Evolutionary conservation across 768 basidiomycete species (phyloP).

Genomic region (Holtermanniella nyarrowii): DNA sequence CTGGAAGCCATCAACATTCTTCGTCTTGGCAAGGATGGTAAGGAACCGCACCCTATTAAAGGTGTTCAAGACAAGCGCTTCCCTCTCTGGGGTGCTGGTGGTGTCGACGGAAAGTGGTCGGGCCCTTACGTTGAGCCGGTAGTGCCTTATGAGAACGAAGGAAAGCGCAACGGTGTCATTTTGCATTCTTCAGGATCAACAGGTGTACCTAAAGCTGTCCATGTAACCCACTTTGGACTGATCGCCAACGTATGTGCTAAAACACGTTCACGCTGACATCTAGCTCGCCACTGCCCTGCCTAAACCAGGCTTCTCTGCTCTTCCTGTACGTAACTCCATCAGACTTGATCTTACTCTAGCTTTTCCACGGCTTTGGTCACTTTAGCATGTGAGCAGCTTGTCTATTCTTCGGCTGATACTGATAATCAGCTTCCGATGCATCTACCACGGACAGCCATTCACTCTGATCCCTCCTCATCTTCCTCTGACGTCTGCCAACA

Average conservation of each 20-base stretch:
- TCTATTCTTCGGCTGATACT: neutral
- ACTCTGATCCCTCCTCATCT: slow-evolving; percentile 36
- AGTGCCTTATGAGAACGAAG: slow-evolving; percentile 15
- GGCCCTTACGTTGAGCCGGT: neutral
- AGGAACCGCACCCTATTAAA: slow-evolving; percentile 23
- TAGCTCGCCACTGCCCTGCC: slow-evolving; percentile 20
- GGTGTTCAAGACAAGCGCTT: slow-evolving; percentile 40
- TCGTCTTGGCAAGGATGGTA: slow-evolving; percentile 16
- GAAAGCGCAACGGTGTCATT: slow-evolving; percentile 23
- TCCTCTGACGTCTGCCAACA: slow-evolving; percentile 35
- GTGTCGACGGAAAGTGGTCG: slow-evolving; percentile 27
- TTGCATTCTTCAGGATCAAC: slow-evolving; percentile 37
- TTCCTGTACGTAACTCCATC: slow-evolving; percentile 9
- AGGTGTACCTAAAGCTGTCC: slow-evolving; percentile 38
- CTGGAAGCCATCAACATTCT: slow-evolving; percentile 38
- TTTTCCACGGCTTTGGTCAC: slow-evolving; percentile 38
- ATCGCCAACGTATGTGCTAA: too few relatives aligned
- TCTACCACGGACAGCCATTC: slow-evolving; percentile 35
- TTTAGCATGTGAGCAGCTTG: slow-evolving; percentile 29
- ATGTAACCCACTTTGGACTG: slow-evolving; percentile 31
- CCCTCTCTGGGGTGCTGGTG: slow-evolving; percentile 44
- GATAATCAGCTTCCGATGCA: slow-evolving; percentile 31
- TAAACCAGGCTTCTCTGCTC: slow-evolving; percentile 27
- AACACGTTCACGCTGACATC: neutral
- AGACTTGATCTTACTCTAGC: neutral